Conservation (phyloP, 768 basidiomycete genomes). For the Hysterangium stoloniferum region DNA sequence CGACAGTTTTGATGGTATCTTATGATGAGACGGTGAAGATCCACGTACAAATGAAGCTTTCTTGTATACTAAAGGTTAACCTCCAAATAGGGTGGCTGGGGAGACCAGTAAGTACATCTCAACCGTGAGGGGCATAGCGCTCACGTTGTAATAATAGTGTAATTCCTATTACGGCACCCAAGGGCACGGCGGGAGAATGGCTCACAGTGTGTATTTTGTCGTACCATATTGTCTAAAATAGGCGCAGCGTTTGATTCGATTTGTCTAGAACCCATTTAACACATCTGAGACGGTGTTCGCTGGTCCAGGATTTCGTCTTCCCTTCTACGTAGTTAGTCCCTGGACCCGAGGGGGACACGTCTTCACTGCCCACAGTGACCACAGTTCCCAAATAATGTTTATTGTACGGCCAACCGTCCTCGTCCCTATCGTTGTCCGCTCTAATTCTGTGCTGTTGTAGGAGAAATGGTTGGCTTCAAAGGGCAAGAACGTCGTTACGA, state of each 20-base stretch:
- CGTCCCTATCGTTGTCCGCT: background rate
- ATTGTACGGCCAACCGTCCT: background rate
- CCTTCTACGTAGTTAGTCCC: slow-evolving; percentile 12
- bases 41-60: background rate
- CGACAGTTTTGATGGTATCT: slow-evolving; percentile 8
- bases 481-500: slow-evolving; percentile 5
- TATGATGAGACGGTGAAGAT: slow-evolving; percentile 11
- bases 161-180: slow-evolving; percentile 2
- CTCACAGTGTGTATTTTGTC: background rate
- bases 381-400: slow-evolving; percentile 4
- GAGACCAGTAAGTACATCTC: slow-evolving; percentile 1
- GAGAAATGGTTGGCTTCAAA: slow-evolving; percentile 12
- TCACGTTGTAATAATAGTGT: background rate
- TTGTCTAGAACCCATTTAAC: slow-evolving; percentile 6
- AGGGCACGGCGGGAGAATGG: slow-evolving; percentile 12
- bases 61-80: background rate
- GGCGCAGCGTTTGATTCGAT: too few relatives aligned
- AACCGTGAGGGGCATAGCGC: background rate
- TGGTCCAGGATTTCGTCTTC: slow-evolving; percentile 14
- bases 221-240: too few relatives aligned
- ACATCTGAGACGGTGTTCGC: slow-evolving; percentile 5
- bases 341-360: slow-evolving; percentile 12
- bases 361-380: slow-evolving; percentile 11
- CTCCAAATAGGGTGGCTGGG: slow-evolving; percentile 8
- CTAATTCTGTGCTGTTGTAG: background rate